Evolutionary conservation across 371 early-diverging fungal genomes (phyloP).

Genomic region (Thermomucor indicae-seudaticae): DNA sequence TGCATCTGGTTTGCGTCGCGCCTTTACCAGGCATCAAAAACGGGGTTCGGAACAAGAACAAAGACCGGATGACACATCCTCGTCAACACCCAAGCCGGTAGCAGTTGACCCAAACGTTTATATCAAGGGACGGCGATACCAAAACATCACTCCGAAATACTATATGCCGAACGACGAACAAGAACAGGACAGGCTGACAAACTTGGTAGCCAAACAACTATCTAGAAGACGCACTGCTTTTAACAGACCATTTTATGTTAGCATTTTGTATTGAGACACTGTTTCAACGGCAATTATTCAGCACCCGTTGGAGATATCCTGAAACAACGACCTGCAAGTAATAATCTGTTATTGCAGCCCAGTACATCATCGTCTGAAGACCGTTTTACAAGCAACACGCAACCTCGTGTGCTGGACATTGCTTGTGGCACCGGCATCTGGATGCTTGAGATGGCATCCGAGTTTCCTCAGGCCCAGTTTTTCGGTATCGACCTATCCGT

Average conservation of each 20-base stretch:
- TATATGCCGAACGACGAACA: slow-evolving; percentile 26
- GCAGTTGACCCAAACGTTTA: slow-evolving; percentile 1
- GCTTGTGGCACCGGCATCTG: slow-evolving; percentile 45
- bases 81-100: not conserved
- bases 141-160: slow-evolving; percentile 15
- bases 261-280: slow-evolving; percentile 40
- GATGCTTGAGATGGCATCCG: slow-evolving; percentile 55
- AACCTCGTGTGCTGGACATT: slow-evolving; percentile 32
- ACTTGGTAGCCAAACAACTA: slow-evolving; percentile 24
- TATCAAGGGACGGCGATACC: slow-evolving; percentile 18
- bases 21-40: not conserved
- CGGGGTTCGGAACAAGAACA: not conserved
- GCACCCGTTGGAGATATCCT: slow-evolving; percentile 37
- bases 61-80: not conserved
- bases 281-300: slow-evolving; percentile 31
- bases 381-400: no score
- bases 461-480: slow-evolving; percentile 48
- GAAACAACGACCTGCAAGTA: slow-evolving; percentile 8
- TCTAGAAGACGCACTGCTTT: no score
- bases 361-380: no score
- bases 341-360: no score
- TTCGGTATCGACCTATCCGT: slow-evolving; percentile 51
- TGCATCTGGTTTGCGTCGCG: not conserved
- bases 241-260: slow-evolving; percentile 7
- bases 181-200: slow-evolving; percentile 32